Evolutionary conservation across 2,329 filamentous ascomycete genomes (phyloP).

Genomic region (Pseudogymnoascus sp.): DNA sequence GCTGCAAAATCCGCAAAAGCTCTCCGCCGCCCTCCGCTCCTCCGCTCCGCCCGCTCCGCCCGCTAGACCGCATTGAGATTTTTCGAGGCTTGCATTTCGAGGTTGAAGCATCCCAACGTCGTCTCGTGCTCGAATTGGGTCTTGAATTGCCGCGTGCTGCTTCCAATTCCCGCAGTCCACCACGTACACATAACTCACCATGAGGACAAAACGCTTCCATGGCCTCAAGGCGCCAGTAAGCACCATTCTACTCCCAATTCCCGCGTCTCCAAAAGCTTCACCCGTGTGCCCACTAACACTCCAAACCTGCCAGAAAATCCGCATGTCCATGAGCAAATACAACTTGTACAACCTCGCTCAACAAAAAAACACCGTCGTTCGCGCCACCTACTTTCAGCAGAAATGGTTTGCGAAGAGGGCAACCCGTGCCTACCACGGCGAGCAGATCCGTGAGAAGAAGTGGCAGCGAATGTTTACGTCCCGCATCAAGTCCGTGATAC

Average conservation of each 20-base stretch:
- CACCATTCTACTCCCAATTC: conserved; percentile 13
- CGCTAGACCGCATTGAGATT: conserved; percentile 8
- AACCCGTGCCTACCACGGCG: conserved; percentile 84
- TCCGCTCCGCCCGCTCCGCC: conserved; percentile 5
- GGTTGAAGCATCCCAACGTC: conserved; percentile 7
- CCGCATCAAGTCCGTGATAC: conserved; percentile 71
- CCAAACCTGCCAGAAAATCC: conserved; percentile 61
- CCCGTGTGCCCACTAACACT: conserved; percentile 8
- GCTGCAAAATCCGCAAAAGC: conserved; percentile 4
- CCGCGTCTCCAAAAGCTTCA: not conserved
- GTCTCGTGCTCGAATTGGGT: conserved; percentile 4
- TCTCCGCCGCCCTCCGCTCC: not conserved
- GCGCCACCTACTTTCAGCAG: conserved; percentile 84
- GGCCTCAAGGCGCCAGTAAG: conserved; percentile 59
- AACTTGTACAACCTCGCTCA: conserved; percentile 77
- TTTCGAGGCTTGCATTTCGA: conserved; percentile 10
- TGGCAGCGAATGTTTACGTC: conserved; percentile 91
- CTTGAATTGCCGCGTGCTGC: not conserved
- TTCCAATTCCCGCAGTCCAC: conserved; percentile 10
- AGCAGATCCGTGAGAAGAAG: conserved; percentile 85
- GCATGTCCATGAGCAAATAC: conserved; percentile 96
- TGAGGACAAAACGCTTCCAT: conserved; percentile 56
- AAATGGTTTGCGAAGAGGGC: conserved; percentile 90
- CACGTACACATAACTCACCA: conserved; percentile 14
- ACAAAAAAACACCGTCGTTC: not conserved